phyloP scores from a whole-genome alignment of 495 filamentous ascomycete species.

The Chlorociboria aeruginascens region DNA sequence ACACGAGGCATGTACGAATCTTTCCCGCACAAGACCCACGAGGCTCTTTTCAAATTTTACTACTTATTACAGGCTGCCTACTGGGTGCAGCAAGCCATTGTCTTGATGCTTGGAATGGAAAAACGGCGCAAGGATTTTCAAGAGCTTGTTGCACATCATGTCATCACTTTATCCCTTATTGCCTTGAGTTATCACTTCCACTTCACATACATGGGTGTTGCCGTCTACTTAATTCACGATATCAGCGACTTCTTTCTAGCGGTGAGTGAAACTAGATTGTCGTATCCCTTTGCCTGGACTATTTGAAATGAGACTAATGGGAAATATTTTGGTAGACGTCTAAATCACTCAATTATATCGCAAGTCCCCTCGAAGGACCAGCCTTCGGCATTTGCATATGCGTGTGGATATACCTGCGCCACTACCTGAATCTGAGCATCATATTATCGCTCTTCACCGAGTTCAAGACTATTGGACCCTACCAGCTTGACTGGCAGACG shows the following conservation, averaged over 20 bases:
- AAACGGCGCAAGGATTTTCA: slow-evolving; percentile 91
- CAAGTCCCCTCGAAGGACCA: slow-evolving; percentile 56
- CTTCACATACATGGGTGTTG: slow-evolving; percentile 90
- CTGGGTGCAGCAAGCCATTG: slow-evolving; percentile 90
- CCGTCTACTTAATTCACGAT: slow-evolving; percentile 93
- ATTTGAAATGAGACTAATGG: neutral
- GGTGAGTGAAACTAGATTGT: slow-evolving; percentile 37
- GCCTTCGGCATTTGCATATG: slow-evolving; percentile 75
- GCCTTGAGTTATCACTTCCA: slow-evolving; percentile 88
- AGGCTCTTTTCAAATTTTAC: slow-evolving; percentile 81
- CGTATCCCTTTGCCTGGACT: slow-evolving; percentile 1
- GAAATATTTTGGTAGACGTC: slow-evolving; percentile 47
- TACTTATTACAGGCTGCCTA: slow-evolving; percentile 92
- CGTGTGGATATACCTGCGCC: slow-evolving; percentile 84
- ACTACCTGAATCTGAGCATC: slow-evolving; percentile 81
- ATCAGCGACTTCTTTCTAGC: slow-evolving; percentile 94
- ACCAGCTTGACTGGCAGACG: slow-evolving; percentile 70
- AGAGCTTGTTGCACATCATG: slow-evolving; percentile 87
- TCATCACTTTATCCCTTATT: slow-evolving; percentile 79
- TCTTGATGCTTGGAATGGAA: slow-evolving; percentile 81
- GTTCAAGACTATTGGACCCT: slow-evolving; percentile 79
- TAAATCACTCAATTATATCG: slow-evolving; percentile 86
- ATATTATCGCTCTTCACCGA: slow-evolving; percentile 72
- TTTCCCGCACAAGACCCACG: slow-evolving; percentile 78
- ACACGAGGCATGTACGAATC: slow-evolving; percentile 76